Conservation (phyloP, 1,284 basidiomycete species). For the Vanrija humicola region DNA sequence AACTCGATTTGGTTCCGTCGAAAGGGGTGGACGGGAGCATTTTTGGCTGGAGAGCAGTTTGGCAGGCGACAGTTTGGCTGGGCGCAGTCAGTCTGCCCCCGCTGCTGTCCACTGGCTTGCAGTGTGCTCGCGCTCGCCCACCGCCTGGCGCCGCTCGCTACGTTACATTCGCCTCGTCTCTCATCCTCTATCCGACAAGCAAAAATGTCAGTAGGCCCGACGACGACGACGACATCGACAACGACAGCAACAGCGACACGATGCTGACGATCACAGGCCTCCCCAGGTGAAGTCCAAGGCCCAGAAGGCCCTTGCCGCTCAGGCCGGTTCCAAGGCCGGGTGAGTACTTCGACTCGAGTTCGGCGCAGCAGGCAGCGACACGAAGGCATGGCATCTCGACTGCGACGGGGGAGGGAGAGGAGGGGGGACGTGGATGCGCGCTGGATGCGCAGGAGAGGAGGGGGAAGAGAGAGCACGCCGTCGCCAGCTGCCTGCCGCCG, state of each 20-base stretch:
- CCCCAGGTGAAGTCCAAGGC: conserved; percentile 49
- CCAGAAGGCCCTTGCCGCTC: conserved; percentile 50
- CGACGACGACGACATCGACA: neutral
- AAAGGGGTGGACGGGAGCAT: too few relatives aligned
- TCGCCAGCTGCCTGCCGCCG: neutral
- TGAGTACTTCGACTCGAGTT: conserved; percentile 27
- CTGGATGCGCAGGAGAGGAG: neutral
- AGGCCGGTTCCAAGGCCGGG: conserved; percentile 50
- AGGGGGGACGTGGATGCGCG: neutral
- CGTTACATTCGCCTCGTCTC: neutral
- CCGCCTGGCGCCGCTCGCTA: too few relatives aligned
- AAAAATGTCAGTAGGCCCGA: conserved; percentile 4
- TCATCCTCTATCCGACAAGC: conserved; percentile 1
- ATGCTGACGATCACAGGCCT: conserved; percentile 20
- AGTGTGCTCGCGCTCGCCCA: neutral
- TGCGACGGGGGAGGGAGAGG: too few relatives aligned
- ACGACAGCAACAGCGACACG: neutral
- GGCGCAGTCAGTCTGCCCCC: neutral
- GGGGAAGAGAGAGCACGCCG: neutral
- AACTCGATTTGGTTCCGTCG: too few relatives aligned
- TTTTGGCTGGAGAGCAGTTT: too few relatives aligned
- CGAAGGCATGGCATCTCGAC: too few relatives aligned
- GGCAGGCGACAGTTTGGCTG: neutral
- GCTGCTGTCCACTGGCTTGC: neutral
- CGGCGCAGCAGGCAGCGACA: neutral